Percentiles rank a stretch among this genome's conserved stretches.
These are phyloP conservation scores for Hypoxylon trugodes DNA, from an alignment of 495 filamentous ascomycete genomes.

Conservation along the genomic window DNA sequence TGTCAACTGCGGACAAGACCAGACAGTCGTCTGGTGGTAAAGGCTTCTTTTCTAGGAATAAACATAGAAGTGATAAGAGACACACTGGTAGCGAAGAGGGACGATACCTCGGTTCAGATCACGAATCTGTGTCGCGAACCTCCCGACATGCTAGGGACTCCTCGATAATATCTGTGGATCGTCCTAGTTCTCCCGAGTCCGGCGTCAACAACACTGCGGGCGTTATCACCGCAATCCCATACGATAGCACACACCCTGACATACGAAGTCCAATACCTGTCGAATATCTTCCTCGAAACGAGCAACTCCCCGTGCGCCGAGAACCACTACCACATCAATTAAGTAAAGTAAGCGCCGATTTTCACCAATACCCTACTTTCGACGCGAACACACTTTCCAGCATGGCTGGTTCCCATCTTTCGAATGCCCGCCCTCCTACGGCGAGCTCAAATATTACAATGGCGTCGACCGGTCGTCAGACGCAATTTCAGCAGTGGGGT, in stretches of 20 bases:
- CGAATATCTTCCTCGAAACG: slow-evolving; percentile 76
- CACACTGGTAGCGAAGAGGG: slow-evolving; percentile 60
- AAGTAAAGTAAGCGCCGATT: slow-evolving; percentile 79
- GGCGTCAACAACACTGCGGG: slow-evolving; percentile 78
- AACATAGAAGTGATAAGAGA: slow-evolving; percentile 75
- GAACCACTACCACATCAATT: slow-evolving; percentile 84
- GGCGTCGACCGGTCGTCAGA: slow-evolving; percentile 73
- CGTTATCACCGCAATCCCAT: slow-evolving; percentile 88
- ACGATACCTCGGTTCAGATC: slow-evolving; percentile 57
- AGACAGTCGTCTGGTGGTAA: slow-evolving; percentile 85
- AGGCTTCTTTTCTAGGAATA: slow-evolving; percentile 84
- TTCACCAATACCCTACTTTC: slow-evolving; percentile 87
- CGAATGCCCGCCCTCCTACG: slow-evolving; percentile 75
- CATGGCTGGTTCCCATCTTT: slow-evolving; percentile 65
- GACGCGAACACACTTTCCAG: slow-evolving; percentile 60
- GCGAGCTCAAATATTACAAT: slow-evolving; percentile 72
- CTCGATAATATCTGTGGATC: slow-evolving; percentile 77
- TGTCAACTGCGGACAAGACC: slow-evolving; percentile 75
- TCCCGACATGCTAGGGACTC: slow-evolving; percentile 83
- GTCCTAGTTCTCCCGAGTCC: slow-evolving; percentile 60
- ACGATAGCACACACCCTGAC: slow-evolving; percentile 76
- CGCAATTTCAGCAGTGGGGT: slow-evolving; percentile 79
- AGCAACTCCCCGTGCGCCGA: slow-evolving; percentile 68
- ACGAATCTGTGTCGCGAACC: slow-evolving; percentile 69
- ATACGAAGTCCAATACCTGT: slow-evolving; percentile 74